Conservation (phyloP, 306 rosid species). For the Biancaea sappan region DNA sequence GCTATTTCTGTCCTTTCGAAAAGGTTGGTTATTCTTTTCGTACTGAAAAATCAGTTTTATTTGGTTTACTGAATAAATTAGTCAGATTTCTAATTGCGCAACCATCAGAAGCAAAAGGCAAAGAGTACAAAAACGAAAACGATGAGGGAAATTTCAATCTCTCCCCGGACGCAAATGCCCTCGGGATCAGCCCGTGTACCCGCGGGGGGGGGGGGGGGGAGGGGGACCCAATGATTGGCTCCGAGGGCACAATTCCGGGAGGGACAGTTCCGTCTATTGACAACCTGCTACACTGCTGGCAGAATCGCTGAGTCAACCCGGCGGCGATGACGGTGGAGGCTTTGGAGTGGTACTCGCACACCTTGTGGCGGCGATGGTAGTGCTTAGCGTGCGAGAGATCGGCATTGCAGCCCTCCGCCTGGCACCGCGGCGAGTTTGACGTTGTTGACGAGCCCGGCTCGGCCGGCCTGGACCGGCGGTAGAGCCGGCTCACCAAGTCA, state of each 20-base stretch:
- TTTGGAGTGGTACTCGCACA: conserved; percentile 95
- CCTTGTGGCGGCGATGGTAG: conserved; percentile 98
- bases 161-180: conserved; percentile 55
- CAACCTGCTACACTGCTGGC: conserved; percentile 99
- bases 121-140: not conserved
- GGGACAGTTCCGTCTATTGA: conserved; percentile 37
- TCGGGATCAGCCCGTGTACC: conserved; percentile 20
- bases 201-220: too few relatives aligned
- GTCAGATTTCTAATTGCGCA: conserved; percentile 10
- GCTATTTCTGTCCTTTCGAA: conserved; percentile 21
- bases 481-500: conserved; percentile 80
- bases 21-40: not conserved
- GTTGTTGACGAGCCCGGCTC: conserved; percentile 48
- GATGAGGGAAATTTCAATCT: not conserved
- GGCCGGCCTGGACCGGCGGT: conserved; percentile 63
- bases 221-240: conserved; percentile 46
- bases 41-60: too few relatives aligned
- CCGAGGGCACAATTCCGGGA: not conserved
- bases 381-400: conserved; percentile 92
- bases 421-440: conserved; percentile 70
- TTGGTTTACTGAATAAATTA: not conserved
- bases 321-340: conserved; percentile 90
- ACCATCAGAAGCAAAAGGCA: conserved; percentile 2
- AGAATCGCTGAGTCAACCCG: conserved; percentile 98
- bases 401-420: conserved; percentile 95